phyloP scores from a whole-genome alignment of 495 filamentous ascomycete genomes.

The Penicillium mononematosum region DNA sequence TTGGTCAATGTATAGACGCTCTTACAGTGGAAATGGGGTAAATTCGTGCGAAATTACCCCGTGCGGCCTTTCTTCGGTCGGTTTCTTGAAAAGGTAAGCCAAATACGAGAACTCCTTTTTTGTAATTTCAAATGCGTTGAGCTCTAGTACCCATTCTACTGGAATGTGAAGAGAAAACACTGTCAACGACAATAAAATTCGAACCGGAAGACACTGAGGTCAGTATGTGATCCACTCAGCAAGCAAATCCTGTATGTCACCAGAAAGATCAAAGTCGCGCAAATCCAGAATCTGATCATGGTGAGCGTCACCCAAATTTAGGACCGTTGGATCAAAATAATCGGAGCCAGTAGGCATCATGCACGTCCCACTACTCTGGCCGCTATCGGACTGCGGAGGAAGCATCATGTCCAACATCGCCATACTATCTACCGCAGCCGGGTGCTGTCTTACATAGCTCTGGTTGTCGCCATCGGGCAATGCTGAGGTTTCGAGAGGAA shows the following conservation, averaged over 20 bases:
- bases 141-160: no score
- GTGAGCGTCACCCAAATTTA: background rate
- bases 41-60: background rate
- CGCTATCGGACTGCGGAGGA: background rate
- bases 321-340: background rate
- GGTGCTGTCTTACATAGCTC: background rate
- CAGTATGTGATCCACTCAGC: background rate
- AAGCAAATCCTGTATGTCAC: background rate
- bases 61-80: background rate
- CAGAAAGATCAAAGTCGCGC: background rate
- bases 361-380: background rate
- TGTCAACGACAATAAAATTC: no score
- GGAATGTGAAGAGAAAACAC: no score
- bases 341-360: background rate
- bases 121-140: no score
- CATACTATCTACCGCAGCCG: background rate
- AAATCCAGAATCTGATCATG: background rate
- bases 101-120: no score
- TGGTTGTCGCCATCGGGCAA: background rate
- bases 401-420: background rate
- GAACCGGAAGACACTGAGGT: background rate
- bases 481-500: background rate
- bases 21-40: background rate
- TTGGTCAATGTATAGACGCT: background rate
- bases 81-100: background rate